Evolutionary conservation across 2,329 filamentous ascomycete species (phyloP), one percentile per base, ranked within the genome.

Genomic region (Scopulariopsis brevicaulis): DNA sequence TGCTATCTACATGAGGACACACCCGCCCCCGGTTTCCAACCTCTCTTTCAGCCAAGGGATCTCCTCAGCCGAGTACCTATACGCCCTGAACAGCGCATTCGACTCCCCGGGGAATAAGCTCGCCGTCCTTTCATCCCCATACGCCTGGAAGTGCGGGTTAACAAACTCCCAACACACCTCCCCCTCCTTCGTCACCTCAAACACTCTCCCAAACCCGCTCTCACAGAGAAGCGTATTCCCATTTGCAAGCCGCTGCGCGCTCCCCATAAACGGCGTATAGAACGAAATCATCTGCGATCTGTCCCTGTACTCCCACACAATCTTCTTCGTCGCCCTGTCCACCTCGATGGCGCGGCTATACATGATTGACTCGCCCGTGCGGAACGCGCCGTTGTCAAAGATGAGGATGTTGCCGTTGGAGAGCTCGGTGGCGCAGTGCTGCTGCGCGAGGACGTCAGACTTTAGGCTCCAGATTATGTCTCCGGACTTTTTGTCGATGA

Each of bases 221-320:
- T 68, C 67, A 0, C 66, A 68, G 0, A 68, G 25, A 1, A 68
- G 15, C 0, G 65, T 68, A 35, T 68, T 68, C 1, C 65, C 65
- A 14, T 68, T 68, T 0, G 58, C 57, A 0, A 68, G 55, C 8
- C 66, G 60, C 59, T 68, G 67, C 0, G 66, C 66, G 48, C 66
- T 67, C 0, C 65, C 66, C 67, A 67, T 67, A 35, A 68, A 68
- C 0, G 66, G 67, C 1, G 66, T 68, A 25, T 67, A 68, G 56
- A 68, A 68, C 57, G 64, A 65, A 15, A 64, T 59, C 62, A 66
- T 66, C 57, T 66, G 65, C 3, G 65, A 65, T 3, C 61, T 60
- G 34, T 68, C 67, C 1, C 66, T 63, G 24, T 68, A 68, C 58
- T 68, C 65, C 66, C 66, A 67, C 4, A 66, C 63, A 43, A 68